Conservation (phyloP, 164 flowering plant species). For the Macadamia tetraphylla region DNA sequence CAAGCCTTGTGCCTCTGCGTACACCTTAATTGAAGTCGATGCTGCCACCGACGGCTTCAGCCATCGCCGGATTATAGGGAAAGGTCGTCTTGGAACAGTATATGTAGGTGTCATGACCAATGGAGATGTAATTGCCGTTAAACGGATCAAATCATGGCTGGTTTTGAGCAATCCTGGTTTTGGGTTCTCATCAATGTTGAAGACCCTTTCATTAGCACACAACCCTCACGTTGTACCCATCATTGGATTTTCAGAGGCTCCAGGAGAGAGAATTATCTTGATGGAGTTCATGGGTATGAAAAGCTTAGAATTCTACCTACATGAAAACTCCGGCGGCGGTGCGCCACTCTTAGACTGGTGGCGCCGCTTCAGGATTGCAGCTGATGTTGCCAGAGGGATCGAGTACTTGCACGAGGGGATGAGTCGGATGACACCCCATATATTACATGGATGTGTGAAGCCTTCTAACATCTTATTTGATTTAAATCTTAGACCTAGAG, state of each 20-base stretch:
- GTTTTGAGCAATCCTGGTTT: constrained; percentile 60
- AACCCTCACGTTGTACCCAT: constrained; percentile 68
- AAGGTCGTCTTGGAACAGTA: constrained; percentile 60
- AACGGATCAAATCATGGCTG: constrained; percentile 51
- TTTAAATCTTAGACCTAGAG: constrained; percentile 38
- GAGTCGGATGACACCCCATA: constrained; percentile 38
- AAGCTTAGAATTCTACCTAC: constrained; percentile 58
- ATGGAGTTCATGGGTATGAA: constrained; percentile 51
- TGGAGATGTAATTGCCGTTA: constrained; percentile 48
- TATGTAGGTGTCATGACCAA: constrained; percentile 37
- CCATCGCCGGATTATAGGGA: constrained; percentile 44
- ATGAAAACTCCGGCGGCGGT: constrained; percentile 38
- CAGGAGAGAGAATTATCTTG: constrained; percentile 72
- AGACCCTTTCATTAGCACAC: constrained; percentile 47
- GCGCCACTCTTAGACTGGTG: constrained; percentile 46
- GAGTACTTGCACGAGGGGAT: constrained; percentile 49
- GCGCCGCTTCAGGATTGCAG: constrained; percentile 45
- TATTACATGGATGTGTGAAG: constrained; percentile 71
- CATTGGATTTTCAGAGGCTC: constrained; percentile 65
- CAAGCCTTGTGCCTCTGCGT: constrained; percentile 28
- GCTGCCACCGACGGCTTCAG: constrained; percentile 71
- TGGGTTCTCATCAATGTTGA: constrained; percentile 47
- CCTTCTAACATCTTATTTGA: constrained; percentile 62
- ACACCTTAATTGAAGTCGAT: constrained; percentile 42
- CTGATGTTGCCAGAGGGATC: constrained; percentile 62